Conservation (phyloP, 805 yeast species). For the Candida orba region DNA sequence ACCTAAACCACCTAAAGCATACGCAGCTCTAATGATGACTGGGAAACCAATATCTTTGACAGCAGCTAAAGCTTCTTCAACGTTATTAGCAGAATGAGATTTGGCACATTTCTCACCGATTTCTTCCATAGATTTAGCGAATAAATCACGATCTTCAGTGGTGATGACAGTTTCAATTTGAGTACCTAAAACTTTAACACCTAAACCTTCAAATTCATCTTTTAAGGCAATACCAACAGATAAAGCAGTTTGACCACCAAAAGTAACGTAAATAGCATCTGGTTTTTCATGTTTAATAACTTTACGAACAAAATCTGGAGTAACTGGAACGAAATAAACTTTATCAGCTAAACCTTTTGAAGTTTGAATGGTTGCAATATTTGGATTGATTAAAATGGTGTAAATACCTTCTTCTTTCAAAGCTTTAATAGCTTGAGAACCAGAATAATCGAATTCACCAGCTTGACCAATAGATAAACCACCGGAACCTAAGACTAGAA, state of each 20-base stretch:
- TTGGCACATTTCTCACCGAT: conserved; percentile 93
- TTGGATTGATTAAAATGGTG: conserved; percentile 93
- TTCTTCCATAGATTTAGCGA: conserved; percentile 91
- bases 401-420: conserved; percentile 96
- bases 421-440: conserved; percentile 98
- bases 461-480: conserved; percentile 99
- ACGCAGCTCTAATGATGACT: conserved; percentile 95
- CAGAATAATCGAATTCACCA: conserved; percentile 98
- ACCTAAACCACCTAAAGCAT: conserved; percentile 95
- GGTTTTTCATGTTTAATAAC: conserved; percentile 94
- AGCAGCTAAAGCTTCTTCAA: conserved; percentile 78
- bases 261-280: conserved; percentile 93
- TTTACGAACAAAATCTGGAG: conserved; percentile 91
- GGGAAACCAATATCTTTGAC: conserved; percentile 89
- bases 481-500: conserved; percentile 93
- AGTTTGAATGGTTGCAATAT: conserved; percentile 97
- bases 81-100: conserved; percentile 75
- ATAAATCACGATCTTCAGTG: conserved; percentile 96
- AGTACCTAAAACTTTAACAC: conserved; percentile 94
- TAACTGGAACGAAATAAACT: conserved; percentile 96
- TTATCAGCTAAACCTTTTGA: conserved; percentile 97
- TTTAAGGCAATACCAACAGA: conserved; percentile 92
- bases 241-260: conserved; percentile 98
- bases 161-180: conserved; percentile 93
- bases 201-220: conserved; percentile 88